Percentiles rank a stretch among this genome's conserved stretches.
Conservation (phyloP, 2,329 filamentous ascomycete genomes). For the Cytospora piceae region DNA sequence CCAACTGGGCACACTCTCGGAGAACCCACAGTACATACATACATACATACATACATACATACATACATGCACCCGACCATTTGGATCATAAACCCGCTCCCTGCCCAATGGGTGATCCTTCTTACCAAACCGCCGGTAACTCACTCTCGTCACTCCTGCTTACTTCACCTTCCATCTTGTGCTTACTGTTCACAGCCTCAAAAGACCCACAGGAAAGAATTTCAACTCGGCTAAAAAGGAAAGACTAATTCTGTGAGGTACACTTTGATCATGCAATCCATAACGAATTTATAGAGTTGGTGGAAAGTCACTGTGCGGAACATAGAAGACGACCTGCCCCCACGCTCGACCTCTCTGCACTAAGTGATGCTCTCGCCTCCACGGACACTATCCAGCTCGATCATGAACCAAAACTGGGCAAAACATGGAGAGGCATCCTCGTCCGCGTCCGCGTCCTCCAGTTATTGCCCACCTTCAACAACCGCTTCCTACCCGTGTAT, state of each 20-base stretch:
- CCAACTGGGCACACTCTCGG: conserved; percentile 1
- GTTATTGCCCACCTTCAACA: conserved; percentile 48
- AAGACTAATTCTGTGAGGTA: not conserved
- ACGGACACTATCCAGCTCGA: conserved; percentile 13
- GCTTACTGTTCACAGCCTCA: conserved; percentile 12
- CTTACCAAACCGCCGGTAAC: not conserved
- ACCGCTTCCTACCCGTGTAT: conserved; percentile 29
- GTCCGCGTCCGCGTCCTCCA: not conserved
- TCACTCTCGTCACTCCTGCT: conserved; percentile 3
- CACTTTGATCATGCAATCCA: conserved; percentile 9
- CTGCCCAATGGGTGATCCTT: conserved; percentile 14
- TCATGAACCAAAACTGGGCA: conserved; percentile 19
- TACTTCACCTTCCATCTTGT: not conserved
- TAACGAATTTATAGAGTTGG: conserved; percentile 15
- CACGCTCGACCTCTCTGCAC: not conserved
- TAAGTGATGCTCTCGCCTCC: conserved; percentile 17
- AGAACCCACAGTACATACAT: conserved; percentile 4
- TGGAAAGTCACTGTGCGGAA: conserved; percentile 5
- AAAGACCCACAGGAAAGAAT: not conserved
- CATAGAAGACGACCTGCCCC: not conserved
- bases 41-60: not conserved
- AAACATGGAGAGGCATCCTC: conserved; percentile 9
- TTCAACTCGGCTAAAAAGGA: not conserved
- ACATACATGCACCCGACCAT: conserved; percentile 14
- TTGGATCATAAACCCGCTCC: conserved; percentile 16